Conservation (phyloP, 2,329 filamentous ascomycete genomes). For the Massarina eburnea region DNA sequence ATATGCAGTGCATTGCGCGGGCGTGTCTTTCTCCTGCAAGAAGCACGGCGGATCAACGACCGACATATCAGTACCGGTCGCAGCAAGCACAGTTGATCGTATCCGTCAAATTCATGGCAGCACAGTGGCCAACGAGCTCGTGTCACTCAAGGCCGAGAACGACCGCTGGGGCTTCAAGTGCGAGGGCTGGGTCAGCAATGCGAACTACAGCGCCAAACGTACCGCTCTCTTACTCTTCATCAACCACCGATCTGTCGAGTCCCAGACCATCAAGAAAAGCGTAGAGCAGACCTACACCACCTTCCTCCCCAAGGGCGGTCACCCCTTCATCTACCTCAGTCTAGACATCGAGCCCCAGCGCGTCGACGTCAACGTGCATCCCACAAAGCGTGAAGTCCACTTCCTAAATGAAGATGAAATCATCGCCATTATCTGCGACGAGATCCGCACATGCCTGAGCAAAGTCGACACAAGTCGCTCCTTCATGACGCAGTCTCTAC, state of each 20-base stretch:
- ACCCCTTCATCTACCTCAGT: slow-evolving; percentile 90
- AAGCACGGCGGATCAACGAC: slow-evolving; percentile 88
- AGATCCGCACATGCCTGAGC: slow-evolving; percentile 75
- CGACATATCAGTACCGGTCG: slow-evolving; percentile 74
- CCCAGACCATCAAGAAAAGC: slow-evolving; percentile 81
- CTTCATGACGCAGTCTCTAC: slow-evolving; percentile 88
- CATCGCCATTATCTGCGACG: slow-evolving; percentile 78
- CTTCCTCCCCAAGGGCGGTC: slow-evolving; percentile 90
- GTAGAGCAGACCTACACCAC: slow-evolving; percentile 85
- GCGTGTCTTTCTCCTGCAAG: slow-evolving; percentile 95
- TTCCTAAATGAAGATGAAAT: slow-evolving; percentile 98
- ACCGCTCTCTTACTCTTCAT: slow-evolving; percentile 90
- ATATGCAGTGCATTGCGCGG: slow-evolving; percentile 87
- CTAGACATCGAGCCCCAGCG: slow-evolving; percentile 88
- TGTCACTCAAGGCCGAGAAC: slow-evolving; percentile 73
- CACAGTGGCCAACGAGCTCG: slow-evolving; percentile 81
- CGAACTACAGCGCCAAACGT: slow-evolving; percentile 91
- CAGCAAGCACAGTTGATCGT: slow-evolving; percentile 73
- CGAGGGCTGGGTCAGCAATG: slow-evolving; percentile 81
- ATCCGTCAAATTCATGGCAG: slow-evolving; percentile 89
- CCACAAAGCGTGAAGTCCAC: slow-evolving; percentile 94
- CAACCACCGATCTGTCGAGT: slow-evolving; percentile 93
- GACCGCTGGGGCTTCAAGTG: slow-evolving; percentile 82
- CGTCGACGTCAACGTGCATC: slow-evolving; percentile 97
- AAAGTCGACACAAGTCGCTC: slow-evolving; percentile 91